phyloP scores from a whole-genome alignment of 495 filamentous ascomycete genomes.

The Podospora fimiseda region DNA sequence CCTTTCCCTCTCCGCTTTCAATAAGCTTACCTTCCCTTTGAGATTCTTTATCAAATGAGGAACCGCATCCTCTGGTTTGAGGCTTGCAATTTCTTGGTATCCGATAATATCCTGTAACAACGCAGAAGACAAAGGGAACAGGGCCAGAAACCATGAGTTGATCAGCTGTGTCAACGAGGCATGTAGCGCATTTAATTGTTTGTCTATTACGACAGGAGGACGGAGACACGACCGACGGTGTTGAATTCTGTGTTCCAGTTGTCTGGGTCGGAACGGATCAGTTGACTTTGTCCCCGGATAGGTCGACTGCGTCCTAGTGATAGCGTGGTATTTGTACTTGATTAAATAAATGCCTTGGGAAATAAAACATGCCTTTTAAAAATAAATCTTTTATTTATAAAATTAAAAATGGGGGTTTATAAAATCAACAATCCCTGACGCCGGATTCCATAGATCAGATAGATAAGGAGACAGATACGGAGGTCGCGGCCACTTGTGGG shows the following conservation, averaged over 20 bases:
- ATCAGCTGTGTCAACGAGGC: constrained; percentile 21
- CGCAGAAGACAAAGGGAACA: constrained; percentile 36
- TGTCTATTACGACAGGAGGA: constrained; percentile 29
- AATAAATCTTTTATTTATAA: too few relatives aligned
- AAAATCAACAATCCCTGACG: too few relatives aligned
- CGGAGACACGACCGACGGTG: constrained; percentile 34
- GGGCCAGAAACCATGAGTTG: constrained; percentile 34
- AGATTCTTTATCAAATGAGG: constrained; percentile 30
- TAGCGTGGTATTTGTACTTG: too few relatives aligned
- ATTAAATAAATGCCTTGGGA: too few relatives aligned
- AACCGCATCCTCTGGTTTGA: constrained; percentile 30
- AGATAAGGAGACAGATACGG: too few relatives aligned
- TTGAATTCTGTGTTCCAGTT: constrained; percentile 30
- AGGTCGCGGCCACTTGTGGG: too few relatives aligned
- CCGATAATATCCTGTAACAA: constrained; percentile 33
- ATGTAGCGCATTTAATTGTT: constrained; percentile 29
- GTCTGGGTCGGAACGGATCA: constrained; percentile 15
- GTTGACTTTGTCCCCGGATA: too few relatives aligned
- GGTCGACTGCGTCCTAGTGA: too few relatives aligned
- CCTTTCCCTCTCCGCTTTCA: constrained; percentile 25
- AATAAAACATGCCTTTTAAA: too few relatives aligned
- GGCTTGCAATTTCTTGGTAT: constrained; percentile 17
- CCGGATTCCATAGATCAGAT: too few relatives aligned
- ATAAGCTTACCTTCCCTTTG: constrained; percentile 30
- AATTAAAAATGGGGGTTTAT: too few relatives aligned